Conservation (phyloP, 2,329 filamentous ascomycete species). For the Tricladium varicosporioides region DNA sequence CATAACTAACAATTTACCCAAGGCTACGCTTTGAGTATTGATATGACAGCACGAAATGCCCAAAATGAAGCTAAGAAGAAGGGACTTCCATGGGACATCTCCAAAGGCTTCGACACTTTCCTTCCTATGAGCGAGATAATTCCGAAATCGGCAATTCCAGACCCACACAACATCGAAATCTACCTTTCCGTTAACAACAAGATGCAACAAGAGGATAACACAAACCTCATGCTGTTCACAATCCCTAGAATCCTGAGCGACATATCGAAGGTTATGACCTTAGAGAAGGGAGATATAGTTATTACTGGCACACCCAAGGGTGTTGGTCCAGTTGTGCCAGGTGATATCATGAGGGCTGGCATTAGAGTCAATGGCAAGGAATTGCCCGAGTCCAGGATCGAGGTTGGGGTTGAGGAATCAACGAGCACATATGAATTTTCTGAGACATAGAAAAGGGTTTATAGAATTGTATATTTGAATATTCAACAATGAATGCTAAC, state of each 20-base stretch:
- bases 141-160: slow-evolving; percentile 72
- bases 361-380: slow-evolving; percentile 78
- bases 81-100: slow-evolving; percentile 92
- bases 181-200: slow-evolving; percentile 82
- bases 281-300: slow-evolving; percentile 88
- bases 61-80: slow-evolving; percentile 98
- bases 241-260: slow-evolving; percentile 86
- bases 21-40: slow-evolving; percentile 89
- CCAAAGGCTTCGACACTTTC: slow-evolving; percentile 98
- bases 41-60: slow-evolving; percentile 95
- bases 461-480: slow-evolving; percentile 9
- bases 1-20: background rate
- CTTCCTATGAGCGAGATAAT: slow-evolving; percentile 82
- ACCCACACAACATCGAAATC: slow-evolving; percentile 86
- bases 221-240: slow-evolving; percentile 89
- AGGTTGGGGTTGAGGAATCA: slow-evolving; percentile 79
- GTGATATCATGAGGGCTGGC: slow-evolving; percentile 84
- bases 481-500: background rate
- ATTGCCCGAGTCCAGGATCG: slow-evolving; percentile 78
- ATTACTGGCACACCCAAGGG: slow-evolving; percentile 98
- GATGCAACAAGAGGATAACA: slow-evolving; percentile 79
- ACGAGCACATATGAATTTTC: slow-evolving; percentile 74
- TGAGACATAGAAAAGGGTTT: slow-evolving; percentile 57
- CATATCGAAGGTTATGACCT: slow-evolving; percentile 91
- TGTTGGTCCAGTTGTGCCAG: slow-evolving; percentile 79